These are phyloP conservation scores for Phellinidium pouzarii DNA, from an alignment of 1,284 basidiomycete species.

Conservation along the genomic window DNA sequence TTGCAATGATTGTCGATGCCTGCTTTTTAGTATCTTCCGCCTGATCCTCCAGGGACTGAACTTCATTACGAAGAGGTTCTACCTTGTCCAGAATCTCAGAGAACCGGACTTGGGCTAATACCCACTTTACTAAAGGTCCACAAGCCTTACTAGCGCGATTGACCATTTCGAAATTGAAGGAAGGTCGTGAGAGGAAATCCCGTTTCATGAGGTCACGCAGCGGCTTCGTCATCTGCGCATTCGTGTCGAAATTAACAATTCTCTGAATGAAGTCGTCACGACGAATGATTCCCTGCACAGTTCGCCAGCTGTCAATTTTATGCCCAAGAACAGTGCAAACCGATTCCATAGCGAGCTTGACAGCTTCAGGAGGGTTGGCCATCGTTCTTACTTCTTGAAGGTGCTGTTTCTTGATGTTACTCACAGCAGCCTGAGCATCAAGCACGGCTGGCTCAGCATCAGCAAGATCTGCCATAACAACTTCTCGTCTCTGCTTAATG, in stretches of 20 bases:
- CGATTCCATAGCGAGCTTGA: constrained; percentile 98
- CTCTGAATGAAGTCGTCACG: constrained; percentile 96
- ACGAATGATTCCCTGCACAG: constrained; percentile 94
- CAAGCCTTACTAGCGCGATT: constrained; percentile 96
- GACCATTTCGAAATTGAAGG: constrained; percentile 94
- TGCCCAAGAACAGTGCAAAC: constrained; percentile 97
- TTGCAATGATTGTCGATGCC: constrained; percentile 82
- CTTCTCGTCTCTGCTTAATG: constrained; percentile 81
- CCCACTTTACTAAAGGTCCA: constrained; percentile 98
- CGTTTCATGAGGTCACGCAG: constrained; percentile 91
- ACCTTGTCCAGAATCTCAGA: constrained; percentile 98
- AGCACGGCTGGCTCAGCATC: constrained; percentile 97
- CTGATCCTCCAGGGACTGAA: constrained; percentile 87
- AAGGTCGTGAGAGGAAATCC: constrained; percentile 87
- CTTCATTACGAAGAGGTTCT: constrained; percentile 93
- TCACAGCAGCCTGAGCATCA: constrained; percentile 92
- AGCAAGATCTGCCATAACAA: constrained; percentile 94
- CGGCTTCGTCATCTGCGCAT: constrained; percentile 81
- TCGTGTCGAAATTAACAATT: constrained; percentile 97
- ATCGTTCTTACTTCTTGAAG: constrained; percentile 97
- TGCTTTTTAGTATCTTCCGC: constrained; percentile 92
- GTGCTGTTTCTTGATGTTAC: constrained; percentile 96
- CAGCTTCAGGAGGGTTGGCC: constrained; percentile 97
- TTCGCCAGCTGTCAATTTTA: constrained; percentile 95
- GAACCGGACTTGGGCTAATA: constrained; percentile 93